phyloP scores from a whole-genome alignment of 805 yeast species.

The Zygosaccharomyces bisporus region DNA sequence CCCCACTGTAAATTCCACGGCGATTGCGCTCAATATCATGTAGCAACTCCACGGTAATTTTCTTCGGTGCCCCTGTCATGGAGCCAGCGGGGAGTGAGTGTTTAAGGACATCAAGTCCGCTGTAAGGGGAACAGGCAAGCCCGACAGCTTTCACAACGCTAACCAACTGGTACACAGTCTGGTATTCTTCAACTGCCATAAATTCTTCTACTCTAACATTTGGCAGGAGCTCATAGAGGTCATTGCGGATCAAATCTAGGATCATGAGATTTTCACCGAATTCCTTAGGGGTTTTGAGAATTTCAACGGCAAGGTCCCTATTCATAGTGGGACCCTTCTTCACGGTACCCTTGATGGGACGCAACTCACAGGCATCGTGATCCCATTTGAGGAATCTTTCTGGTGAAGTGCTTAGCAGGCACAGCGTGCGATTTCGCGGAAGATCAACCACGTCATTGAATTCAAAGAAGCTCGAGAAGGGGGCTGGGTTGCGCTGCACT shows the following conservation, averaged over 20 bases:
- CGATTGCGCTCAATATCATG: constrained; percentile 44
- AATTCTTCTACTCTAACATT: constrained; percentile 69
- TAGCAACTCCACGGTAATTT: constrained; percentile 80
- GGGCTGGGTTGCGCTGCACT: constrained; percentile 79
- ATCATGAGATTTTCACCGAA: constrained; percentile 96
- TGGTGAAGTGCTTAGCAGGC: constrained; percentile 84
- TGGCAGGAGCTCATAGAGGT: constrained; percentile 62
- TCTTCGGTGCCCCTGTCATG: constrained; percentile 99
- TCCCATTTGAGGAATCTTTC: constrained; percentile 89
- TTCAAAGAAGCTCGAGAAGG: constrained; percentile 77
- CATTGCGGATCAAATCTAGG: constrained; percentile 92
- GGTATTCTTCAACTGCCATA: constrained; percentile 90
- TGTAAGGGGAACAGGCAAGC: constrained; percentile 33
- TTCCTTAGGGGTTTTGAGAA: constrained; percentile 83
- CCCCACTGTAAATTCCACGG: constrained; percentile 91
- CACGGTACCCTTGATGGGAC: constrained; percentile 97
- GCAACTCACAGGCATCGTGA: constrained; percentile 58
- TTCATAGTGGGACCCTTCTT: constrained; percentile 55
- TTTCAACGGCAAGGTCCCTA: constrained; percentile 53
- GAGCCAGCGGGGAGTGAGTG: constrained; percentile 94
- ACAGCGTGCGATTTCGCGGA: constrained; percentile 42
- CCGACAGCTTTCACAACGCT: constrained; percentile 73
- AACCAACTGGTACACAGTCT: constrained; percentile 86
- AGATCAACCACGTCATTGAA: constrained; percentile 39
- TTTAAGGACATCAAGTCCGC: constrained; percentile 75